Percentiles rank a stretch among this genome's conserved stretches.
These are phyloP conservation scores for Pichia exigua DNA, from an alignment of 805 yeast species.

Conservation along the genomic window DNA sequence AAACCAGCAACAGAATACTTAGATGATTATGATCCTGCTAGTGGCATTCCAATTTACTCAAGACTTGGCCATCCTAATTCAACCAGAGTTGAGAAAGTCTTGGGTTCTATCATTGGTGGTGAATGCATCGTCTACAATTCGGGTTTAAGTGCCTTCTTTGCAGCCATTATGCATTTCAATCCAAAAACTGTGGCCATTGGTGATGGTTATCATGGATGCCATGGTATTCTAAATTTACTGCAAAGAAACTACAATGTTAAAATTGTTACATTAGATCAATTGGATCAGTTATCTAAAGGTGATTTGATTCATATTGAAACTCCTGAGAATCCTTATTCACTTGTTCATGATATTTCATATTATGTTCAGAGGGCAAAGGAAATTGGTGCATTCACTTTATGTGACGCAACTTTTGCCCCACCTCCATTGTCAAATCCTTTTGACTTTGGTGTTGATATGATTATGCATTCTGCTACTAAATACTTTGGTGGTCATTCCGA, in stretches of 20 bases:
- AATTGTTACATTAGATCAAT: slow-evolving; percentile 41
- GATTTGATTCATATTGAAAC: slow-evolving; percentile 82
- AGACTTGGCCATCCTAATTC: slow-evolving; percentile 70
- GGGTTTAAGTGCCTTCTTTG: slow-evolving; percentile 78
- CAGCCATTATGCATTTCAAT: slow-evolving; percentile 56
- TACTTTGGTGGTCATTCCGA: slow-evolving; percentile 97
- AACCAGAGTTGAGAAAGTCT: slow-evolving; percentile 55
- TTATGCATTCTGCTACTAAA: slow-evolving; percentile 91
- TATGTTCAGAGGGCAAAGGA: slow-evolving; percentile 68
- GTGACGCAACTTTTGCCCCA: slow-evolving; percentile 91
- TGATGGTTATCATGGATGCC: slow-evolving; percentile 81
- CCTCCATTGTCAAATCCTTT: slow-evolving; percentile 83
- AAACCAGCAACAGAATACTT: slow-evolving; percentile 33
- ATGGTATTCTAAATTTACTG: slow-evolving; percentile 57
- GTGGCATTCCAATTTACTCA: slow-evolving; percentile 48
- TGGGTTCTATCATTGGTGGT: slow-evolving; percentile 53
- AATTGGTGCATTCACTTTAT: slow-evolving; percentile 62
- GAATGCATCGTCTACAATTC: slow-evolving; percentile 65
- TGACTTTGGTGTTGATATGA: slow-evolving; percentile 74
- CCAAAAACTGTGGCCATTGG: slow-evolving; percentile 71
- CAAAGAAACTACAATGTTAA: slow-evolving; percentile 53
- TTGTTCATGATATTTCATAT: slow-evolving; percentile 49
- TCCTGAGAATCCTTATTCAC: slow-evolving; percentile 82
- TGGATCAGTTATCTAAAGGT: slow-evolving; percentile 44
- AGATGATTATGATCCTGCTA: slow-evolving; percentile 12